These are phyloP conservation scores for Arachis hypogaea DNA, from an alignment of 306 rosid species.

Conservation along the genomic window DNA sequence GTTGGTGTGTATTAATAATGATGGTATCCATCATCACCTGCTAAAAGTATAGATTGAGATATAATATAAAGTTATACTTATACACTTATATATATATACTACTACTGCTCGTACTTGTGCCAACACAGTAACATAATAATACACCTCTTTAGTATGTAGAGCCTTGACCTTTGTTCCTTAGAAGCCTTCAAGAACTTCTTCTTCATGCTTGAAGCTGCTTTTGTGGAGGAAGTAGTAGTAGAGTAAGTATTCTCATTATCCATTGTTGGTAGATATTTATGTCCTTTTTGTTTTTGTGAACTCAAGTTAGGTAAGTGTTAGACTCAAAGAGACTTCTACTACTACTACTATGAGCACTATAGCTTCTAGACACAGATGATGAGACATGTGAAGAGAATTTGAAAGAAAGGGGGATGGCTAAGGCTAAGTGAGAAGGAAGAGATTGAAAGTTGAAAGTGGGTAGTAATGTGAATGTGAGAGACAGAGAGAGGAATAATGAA, in stretches of 20 bases:
- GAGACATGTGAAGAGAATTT: not conserved
- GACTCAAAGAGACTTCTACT: not conserved
- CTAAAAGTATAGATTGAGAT: not conserved
- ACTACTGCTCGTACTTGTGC: conserved; percentile 57
- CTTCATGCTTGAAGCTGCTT: conserved; percentile 48
- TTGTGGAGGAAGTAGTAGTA: conserved; percentile 34
- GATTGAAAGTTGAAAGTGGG: no score
- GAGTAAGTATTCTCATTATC: conserved; percentile 33
- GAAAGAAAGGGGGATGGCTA: not conserved
- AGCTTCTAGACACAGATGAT: not conserved
- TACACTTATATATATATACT: not conserved
- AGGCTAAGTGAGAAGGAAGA: not conserved
- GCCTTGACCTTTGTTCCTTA: conserved; percentile 59
- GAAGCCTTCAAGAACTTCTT: conserved; percentile 49
- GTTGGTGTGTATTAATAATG: conserved; percentile 36
- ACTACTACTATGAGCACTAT: not conserved
- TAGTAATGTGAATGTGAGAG: not conserved
- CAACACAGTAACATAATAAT: conserved; percentile 59
- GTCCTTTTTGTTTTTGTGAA: not conserved
- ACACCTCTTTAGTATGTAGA: conserved; percentile 62
- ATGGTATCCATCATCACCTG: conserved; percentile 6
- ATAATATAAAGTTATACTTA: no score
- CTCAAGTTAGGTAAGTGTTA: not conserved
- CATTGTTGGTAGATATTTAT: conserved; percentile 21
- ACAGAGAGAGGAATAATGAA: not conserved